These are phyloP conservation scores for Kwoniella sp. DNA, from an alignment of 768 basidiomycete genomes.

Conservation along the genomic window DNA sequence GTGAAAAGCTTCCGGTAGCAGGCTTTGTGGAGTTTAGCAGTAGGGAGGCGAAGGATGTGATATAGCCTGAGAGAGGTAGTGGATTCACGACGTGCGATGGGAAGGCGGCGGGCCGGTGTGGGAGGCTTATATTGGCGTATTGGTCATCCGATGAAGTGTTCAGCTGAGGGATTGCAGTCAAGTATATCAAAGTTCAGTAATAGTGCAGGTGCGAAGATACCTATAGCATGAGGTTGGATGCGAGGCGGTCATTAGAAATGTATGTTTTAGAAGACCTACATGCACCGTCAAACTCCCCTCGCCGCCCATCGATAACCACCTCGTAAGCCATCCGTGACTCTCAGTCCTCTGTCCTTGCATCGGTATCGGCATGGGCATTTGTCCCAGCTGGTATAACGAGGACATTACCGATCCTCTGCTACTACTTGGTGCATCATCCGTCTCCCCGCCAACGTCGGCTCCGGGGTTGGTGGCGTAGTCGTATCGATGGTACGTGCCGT, in stretches of 20 bases:
- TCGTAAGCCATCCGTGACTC: conserved; percentile 27
- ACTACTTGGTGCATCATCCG: too few species aligned
- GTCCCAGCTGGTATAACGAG: conserved; percentile 5
- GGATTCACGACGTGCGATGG: conserved; percentile 32
- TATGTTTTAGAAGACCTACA: conserved; percentile 41
- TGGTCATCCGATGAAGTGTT: too few species aligned
- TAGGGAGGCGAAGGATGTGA: conserved; percentile 27
- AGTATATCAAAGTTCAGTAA: background rate
- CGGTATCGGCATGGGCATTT: conserved; percentile 6
- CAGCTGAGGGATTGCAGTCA: background rate
- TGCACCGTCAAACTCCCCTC: conserved; percentile 41
- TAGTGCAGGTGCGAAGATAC: background rate
- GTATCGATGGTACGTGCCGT: background rate
- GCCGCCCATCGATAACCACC: conserved; percentile 45
- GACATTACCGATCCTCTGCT: background rate
- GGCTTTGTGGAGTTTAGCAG: conserved; percentile 6
- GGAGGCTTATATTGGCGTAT: conserved; percentile 42
- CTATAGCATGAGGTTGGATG: background rate
- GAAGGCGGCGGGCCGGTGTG: conserved; percentile 53
- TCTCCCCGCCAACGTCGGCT: too few species aligned
- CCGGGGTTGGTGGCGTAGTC: background rate
- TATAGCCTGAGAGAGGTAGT: conserved; percentile 39
- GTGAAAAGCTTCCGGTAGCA: background rate
- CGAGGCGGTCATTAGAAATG: too few species aligned
- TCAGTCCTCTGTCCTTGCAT: conserved; percentile 1